Evolutionary conservation across 2,329 filamentous ascomycete genomes (phyloP), one percentile per base, ranked within the genome.

Genomic region (Lachnellula suecica): DNA sequence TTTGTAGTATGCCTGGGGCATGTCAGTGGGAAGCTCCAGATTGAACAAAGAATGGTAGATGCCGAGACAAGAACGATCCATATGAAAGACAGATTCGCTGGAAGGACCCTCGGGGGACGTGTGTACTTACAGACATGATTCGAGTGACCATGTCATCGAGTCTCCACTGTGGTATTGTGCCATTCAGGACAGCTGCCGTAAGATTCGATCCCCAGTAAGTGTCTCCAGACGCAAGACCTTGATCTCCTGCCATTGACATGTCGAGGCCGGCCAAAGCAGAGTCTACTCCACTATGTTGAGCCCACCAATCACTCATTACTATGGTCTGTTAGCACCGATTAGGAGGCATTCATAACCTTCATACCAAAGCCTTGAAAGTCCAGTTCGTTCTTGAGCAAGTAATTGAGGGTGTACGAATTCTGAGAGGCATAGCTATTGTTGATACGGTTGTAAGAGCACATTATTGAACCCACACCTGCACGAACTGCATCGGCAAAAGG

Each of bases 91-190:
- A n/a, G n/a, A n/a, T n/a, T n/a, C n/a, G n/a, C n/a, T n/a, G n/a
- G n/a, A n/a, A n/a, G n/a, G n/a, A n/a, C n/a, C n/a, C n/a, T n/a
- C n/a, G n/a, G n/a, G n/a, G n/a, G 22, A 27, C 40, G n/a, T 56
- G 38, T 59, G 74, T 25, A 54, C 52, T 44, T 47, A 54, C 76
- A 3, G 84, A 79, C 82, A 88, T 86, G 66, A 88, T 96, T 63
- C 94, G 84, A 68, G 91, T 87, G 3, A 83, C 89, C 87, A 96
- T 96, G 66, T 97, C 94, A 63, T 97, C 92, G 11, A 97, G 70
- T 51, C 93, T 83, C 81, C 89, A 96, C 61, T 89, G 84, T 1
- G 93, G 91, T 20, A 97, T 74, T 0, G 91, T 96, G 25, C 92
- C 92, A 67, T 97, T 97, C 59, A 96, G 72, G 4, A 97, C 84